Evolutionary conservation across 1,139 yeast genomes (phyloP).

Genomic region (Meyerozyma guilliermondii): DNA sequence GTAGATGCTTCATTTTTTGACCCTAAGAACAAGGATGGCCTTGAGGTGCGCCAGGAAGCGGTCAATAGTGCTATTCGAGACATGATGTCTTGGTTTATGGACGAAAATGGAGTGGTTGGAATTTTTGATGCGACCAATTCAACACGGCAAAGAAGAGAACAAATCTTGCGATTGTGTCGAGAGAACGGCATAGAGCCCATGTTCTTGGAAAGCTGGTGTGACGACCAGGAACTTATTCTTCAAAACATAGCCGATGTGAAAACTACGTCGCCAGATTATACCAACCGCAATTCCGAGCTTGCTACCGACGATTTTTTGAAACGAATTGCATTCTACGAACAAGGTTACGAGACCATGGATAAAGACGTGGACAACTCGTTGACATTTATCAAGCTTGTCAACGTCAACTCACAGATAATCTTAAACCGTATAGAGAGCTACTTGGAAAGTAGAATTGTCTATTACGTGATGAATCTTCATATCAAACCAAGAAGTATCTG

Average conservation of each 20-base stretch:
- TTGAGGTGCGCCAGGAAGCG: conserved; percentile 60
- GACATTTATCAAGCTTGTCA: conserved; percentile 81
- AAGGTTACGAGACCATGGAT: conserved; percentile 70
- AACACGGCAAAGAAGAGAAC: conserved; percentile 63
- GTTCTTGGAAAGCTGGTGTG: conserved; percentile 89
- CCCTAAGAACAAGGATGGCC: conserved; percentile 59
- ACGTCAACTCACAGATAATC: conserved; percentile 82
- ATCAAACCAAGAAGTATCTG: conserved; percentile 88
- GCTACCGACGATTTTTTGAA: conserved; percentile 70
- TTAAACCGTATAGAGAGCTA: conserved; percentile 85
- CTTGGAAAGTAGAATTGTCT: conserved; percentile 87
- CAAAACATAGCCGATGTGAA: conserved; percentile 83
- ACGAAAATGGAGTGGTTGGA: conserved; percentile 83
- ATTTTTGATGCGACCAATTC: conserved; percentile 87
- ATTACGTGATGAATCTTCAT: conserved; percentile 92
- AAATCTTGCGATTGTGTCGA: conserved; percentile 60
- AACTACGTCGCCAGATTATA: conserved; percentile 83
- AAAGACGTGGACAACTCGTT: conserved; percentile 52
- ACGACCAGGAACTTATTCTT: conserved; percentile 70
- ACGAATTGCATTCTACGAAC: conserved; percentile 70
- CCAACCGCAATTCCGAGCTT: conserved; percentile 62
- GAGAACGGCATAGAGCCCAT: conserved; percentile 76
- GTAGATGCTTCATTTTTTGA: conserved; percentile 70
- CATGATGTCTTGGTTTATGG: conserved; percentile 82
- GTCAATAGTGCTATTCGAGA: conserved; percentile 71